A percentile compares a stretch with the other conserved stretches of the same genome.
phyloP scores from a whole-genome alignment of 1,284 basidiomycete genomes.

The Ceratobasidium sp. region DNA sequence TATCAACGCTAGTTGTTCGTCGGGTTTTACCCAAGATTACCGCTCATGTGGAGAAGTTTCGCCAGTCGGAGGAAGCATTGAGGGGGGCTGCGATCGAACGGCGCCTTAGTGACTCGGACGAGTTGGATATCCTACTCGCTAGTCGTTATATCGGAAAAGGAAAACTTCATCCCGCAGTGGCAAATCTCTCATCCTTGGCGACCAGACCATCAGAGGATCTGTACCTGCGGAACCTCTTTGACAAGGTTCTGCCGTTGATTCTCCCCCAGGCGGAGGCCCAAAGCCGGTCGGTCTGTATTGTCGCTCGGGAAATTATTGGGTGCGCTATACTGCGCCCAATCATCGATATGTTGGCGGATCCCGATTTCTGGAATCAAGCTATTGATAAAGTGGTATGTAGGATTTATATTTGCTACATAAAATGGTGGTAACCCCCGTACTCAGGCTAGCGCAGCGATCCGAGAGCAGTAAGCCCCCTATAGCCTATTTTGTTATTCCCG shows the following conservation, averaged over 20 bases:
- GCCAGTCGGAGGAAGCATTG: conserved; percentile 87
- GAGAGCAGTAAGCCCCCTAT: conserved; percentile 77
- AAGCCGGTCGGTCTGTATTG: conserved; percentile 76
- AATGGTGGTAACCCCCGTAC: not conserved
- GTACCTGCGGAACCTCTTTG: conserved; percentile 79
- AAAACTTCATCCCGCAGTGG: conserved; percentile 80
- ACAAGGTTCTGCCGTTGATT: conserved; percentile 73
- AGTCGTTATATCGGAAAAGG: conserved; percentile 76
- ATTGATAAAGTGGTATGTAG: conserved; percentile 86
- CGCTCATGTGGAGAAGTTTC: conserved; percentile 87
- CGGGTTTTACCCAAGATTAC: conserved; percentile 89
- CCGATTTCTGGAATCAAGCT: conserved; percentile 95
- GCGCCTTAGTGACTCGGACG: conserved; percentile 83
- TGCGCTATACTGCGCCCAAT: conserved; percentile 86
- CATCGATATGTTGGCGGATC: conserved; percentile 92
- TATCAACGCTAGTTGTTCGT: conserved; percentile 81
- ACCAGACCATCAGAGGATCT: conserved; percentile 89
- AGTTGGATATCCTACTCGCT: conserved; percentile 85
- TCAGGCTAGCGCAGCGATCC: conserved; percentile 87
- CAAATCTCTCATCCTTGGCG: conserved; percentile 86
- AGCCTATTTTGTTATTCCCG: not conserved
- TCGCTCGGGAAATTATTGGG: conserved; percentile 84
- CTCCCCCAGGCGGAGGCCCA: conserved; percentile 79
- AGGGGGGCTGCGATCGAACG: conserved; percentile 80
- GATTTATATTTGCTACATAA: not conserved